phyloP scores from a whole-genome alignment of 1,139 yeast genomes.

The Geotrichum restrictum region DNA sequence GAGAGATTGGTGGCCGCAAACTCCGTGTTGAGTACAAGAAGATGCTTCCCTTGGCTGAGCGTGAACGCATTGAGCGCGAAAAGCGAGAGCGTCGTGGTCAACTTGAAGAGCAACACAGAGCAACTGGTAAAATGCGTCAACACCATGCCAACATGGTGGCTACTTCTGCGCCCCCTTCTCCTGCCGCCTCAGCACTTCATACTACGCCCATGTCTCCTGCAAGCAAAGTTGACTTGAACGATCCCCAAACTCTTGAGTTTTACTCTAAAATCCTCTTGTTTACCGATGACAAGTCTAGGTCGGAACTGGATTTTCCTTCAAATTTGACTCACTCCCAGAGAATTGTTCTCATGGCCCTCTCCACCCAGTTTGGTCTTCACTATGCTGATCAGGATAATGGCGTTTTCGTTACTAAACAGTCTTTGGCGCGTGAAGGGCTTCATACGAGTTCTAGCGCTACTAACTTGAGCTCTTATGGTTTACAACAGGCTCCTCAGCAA shows the following conservation, averaged over 20 bases:
- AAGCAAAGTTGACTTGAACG: conserved; percentile 69
- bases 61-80: conserved; percentile 94
- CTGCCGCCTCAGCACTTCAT: background rate
- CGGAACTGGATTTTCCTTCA: conserved; percentile 67
- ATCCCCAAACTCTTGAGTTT: conserved; percentile 81
- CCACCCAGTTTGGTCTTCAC: conserved; percentile 50
- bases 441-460: background rate
- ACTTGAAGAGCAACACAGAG: conserved; percentile 88
- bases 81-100: conserved; percentile 94
- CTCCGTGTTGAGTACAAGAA: conserved; percentile 94
- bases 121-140: conserved; percentile 21
- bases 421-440: background rate
- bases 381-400: conserved; percentile 29
- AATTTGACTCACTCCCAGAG: conserved; percentile 59
- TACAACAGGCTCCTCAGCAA: conserved; percentile 25
- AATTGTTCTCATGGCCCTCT: conserved; percentile 48
- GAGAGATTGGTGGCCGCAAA: conserved; percentile 95
- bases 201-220: conserved; percentile 20
- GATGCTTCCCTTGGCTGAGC: conserved; percentile 88
- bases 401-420: conserved; percentile 24
- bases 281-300: conserved; percentile 65
- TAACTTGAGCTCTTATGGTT: conserved; percentile 32
- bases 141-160: background rate
- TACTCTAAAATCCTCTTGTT: conserved; percentile 79
- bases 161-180: conserved; percentile 21